These are phyloP conservation scores for Amanita muscaria DNA, from an alignment of 768 basidiomycete species.

Conservation along the genomic window DNA sequence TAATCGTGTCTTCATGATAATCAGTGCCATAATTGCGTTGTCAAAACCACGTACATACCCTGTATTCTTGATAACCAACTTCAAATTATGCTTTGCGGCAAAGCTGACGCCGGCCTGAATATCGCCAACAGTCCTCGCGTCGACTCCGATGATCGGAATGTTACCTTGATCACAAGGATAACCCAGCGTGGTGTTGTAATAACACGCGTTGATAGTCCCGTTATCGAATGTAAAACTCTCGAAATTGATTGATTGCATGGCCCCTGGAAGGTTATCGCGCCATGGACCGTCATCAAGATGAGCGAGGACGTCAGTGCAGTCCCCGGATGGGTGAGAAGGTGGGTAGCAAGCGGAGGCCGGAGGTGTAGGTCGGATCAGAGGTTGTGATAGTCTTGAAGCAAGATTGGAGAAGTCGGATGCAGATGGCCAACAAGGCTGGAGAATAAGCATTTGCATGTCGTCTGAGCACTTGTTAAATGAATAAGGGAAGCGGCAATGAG, in stretches of 20 bases:
- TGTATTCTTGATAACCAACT: constrained; percentile 29
- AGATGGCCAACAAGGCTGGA: constrained; percentile 37
- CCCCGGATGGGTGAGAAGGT: constrained; percentile 22
- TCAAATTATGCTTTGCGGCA: constrained; percentile 23
- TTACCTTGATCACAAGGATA: constrained; percentile 35
- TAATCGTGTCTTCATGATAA: constrained; percentile 28
- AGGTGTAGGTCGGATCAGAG: constrained; percentile 33
- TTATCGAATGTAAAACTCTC: constrained; percentile 11
- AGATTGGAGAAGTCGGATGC: constrained; percentile 23
- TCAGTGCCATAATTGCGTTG: too few relatives aligned
- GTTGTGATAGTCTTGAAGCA: constrained; percentile 31
- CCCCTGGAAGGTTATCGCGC: constrained; percentile 32
- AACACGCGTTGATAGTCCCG: constrained; percentile 44
- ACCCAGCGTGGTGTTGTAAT: constrained; percentile 33
- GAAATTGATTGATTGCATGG: constrained; percentile 26
- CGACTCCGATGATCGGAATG: constrained; percentile 32
- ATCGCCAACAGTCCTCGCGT: constrained; percentile 29
- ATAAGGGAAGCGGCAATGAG: not conserved
- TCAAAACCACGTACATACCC: constrained; percentile 14
- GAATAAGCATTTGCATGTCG: constrained; percentile 29
- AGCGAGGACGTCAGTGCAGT: constrained; percentile 26
- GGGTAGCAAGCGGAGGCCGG: constrained; percentile 36
- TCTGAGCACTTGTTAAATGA: not conserved
- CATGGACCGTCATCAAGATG: constrained; percentile 27
- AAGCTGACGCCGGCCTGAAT: constrained; percentile 22